Evolutionary conservation across 768 basidiomycete genomes (phyloP).

Genomic region (Lentinula boryana): DNA sequence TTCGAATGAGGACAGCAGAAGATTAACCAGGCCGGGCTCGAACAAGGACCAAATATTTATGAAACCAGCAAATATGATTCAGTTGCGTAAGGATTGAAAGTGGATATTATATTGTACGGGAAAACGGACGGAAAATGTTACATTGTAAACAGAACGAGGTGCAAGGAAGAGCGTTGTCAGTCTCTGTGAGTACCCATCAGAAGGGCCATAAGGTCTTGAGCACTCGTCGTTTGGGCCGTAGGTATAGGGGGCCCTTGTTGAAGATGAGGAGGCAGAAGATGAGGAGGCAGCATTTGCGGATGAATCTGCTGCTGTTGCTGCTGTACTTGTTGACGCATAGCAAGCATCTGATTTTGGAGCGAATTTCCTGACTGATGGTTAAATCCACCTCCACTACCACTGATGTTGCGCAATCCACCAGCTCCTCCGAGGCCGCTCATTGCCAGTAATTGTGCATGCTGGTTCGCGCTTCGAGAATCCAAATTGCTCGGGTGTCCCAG

Average conservation of each 20-base stretch:
- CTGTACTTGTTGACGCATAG: slow-evolving; percentile 38
- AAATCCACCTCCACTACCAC: slow-evolving; percentile 37
- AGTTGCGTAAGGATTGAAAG: neutral
- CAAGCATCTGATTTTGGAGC: slow-evolving; percentile 35
- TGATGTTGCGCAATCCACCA: slow-evolving; percentile 37
- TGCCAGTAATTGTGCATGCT: slow-evolving; percentile 41
- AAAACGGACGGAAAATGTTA: neutral
- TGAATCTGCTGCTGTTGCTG: slow-evolving; percentile 36
- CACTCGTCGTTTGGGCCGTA: slow-evolving; percentile 41
- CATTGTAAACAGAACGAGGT: neutral
- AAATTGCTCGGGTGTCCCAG: slow-evolving; percentile 49
- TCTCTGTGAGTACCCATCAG: slow-evolving; percentile 72
- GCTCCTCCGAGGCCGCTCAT: slow-evolving; percentile 39
- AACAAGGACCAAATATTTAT: no score
- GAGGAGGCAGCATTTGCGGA: slow-evolving; percentile 55
- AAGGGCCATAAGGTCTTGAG: slow-evolving; percentile 78
- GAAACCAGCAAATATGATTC: slow-evolving; percentile 2
- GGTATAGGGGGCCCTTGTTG: slow-evolving; percentile 47
- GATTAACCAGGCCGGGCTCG: no score
- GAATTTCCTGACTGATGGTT: slow-evolving; percentile 39
- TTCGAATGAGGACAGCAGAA: no score
- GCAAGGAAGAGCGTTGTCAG: slow-evolving; percentile 24
- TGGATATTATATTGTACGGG: neutral
- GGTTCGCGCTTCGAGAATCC: slow-evolving; percentile 47
- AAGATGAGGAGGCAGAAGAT: slow-evolving; percentile 52